Evolutionary conservation across 169 alveolate genomes (phyloP).

Genomic region (Plasmodium malariae): DNA sequence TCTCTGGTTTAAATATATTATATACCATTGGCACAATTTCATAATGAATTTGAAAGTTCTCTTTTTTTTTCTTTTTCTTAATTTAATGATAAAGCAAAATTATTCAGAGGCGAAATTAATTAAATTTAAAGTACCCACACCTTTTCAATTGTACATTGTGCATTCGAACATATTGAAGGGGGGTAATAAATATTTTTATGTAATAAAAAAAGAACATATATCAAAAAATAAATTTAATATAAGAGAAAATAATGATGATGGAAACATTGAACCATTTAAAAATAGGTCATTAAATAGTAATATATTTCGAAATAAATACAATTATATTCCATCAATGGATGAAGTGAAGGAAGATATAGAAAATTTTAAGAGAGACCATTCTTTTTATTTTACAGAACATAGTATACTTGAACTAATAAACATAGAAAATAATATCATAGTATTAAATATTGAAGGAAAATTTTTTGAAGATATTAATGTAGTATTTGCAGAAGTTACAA

Average conservation of each 20-base stretch:
- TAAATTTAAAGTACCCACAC: background rate
- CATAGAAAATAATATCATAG: slow-evolving; percentile 66
- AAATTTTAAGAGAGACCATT: slow-evolving; percentile 44
- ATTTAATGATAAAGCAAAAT: background rate
- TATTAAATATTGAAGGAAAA: slow-evolving; percentile 64
- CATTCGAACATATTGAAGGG: slow-evolving; percentile 3
- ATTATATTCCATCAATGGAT: slow-evolving; percentile 55
- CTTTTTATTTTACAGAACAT: slow-evolving; percentile 74
- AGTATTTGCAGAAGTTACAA: slow-evolving; percentile 66
- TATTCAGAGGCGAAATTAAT: background rate
- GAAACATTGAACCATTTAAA: slow-evolving; percentile 12
- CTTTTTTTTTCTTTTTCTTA: slow-evolving; percentile 12
- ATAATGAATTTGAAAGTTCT: slow-evolving; percentile 32
- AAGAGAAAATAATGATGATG: slow-evolving; percentile 33
- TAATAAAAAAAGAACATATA: slow-evolving; percentile 11
- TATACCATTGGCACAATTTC: background rate
- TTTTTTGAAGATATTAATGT: slow-evolving; percentile 72
- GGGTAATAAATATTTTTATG: slow-evolving; percentile 11
- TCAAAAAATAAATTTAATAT: slow-evolving; percentile 19
- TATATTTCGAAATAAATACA: slow-evolving; percentile 67
- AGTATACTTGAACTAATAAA: slow-evolving; percentile 72
- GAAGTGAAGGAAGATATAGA: slow-evolving; percentile 46
- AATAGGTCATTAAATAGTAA: slow-evolving; percentile 24
- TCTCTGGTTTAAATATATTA: background rate
- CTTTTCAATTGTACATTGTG: background rate